A percentile compares a stretch with the other conserved stretches of the same genome.
phyloP scores from a whole-genome alignment of 1,284 basidiomycete species.

The Heterobasidion parviporum region DNA sequence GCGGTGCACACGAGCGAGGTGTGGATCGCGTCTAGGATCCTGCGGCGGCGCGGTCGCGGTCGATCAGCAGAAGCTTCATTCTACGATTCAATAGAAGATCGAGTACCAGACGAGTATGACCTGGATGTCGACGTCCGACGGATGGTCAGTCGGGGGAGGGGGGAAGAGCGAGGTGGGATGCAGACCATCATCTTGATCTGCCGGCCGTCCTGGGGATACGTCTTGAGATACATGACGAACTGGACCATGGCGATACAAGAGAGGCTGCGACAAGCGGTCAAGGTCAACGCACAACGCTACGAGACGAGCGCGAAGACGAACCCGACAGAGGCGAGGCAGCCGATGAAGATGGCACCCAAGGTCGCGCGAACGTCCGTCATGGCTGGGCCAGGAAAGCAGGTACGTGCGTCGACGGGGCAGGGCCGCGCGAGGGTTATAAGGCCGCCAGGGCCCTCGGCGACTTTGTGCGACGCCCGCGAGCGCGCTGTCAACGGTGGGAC shows the following conservation, averaged over 20 bases:
- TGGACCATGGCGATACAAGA: neutral
- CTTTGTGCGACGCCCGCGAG: too few species aligned
- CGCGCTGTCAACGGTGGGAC: too few species aligned
- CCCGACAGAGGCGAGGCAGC: neutral
- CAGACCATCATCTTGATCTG: neutral
- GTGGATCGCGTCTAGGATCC: slow-evolving; percentile 28
- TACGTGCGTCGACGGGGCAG: too few species aligned
- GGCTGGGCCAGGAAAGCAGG: too few species aligned
- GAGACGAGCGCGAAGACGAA: neutral
- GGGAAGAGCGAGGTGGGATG: neutral
- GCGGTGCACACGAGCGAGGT: slow-evolving; percentile 27
- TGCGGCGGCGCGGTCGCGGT: neutral
- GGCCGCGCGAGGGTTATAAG: too few species aligned
- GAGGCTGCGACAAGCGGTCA: neutral
- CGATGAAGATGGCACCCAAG: neutral
- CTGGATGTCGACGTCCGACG: neutral
- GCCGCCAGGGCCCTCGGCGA: too few species aligned
- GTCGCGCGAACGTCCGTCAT: neutral
- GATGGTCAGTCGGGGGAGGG: neutral
- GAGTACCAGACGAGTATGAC: neutral
- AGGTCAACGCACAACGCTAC: neutral
- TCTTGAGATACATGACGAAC: neutral
- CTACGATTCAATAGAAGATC: neutral
- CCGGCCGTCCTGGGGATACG: neutral
- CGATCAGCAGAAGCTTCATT: neutral